Base-by-base conservation (phyloP, 768 basidiomycete species). In the Lactarius tabidus region DNA sequence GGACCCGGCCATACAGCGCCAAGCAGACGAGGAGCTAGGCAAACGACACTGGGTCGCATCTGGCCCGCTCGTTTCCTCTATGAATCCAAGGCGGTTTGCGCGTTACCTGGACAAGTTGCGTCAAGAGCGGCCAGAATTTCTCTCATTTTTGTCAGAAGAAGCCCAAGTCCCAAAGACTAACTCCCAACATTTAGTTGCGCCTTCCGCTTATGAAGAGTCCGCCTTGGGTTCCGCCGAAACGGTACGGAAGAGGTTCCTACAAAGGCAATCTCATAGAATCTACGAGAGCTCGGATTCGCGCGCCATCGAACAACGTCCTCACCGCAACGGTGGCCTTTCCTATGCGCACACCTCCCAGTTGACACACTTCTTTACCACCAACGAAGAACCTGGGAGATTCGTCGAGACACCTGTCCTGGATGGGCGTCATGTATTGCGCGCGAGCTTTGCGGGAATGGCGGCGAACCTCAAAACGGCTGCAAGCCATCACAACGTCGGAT, bases 261-360 rank as follows among this genome's bases (percentile, higher is more conserved):
- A 67, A 51, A 63, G 72, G n/a, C 72, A 73, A 66, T 74, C 72
- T 18, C 65, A 67, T 60, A 59, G 68, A 29, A 43, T 52, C 28
- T 71, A 73, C 63, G 70, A 70, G 29, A n/a, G 65, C 1, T 66
- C 72, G 6, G 60, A 67, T 15, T 75, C 78, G 28, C 75, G 67
- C 59, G 69, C 70, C 45, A 86, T 93, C 67, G 84, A 85, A 65
- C 86, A 82, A 51, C 79, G 83, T 62, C 89, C 89, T 0, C 91
- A 93, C 69, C 79, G 76, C 31, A 79, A 75, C 41, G 90, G 80
- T 43, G 91, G 83, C 3, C 79, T 92, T 48, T 76, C 78, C 53
- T 93, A 93, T 73, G 74, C 83, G 3, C 76, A 78, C 45, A 79
- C 82, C 39, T 79, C 87, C 7, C 59, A 66, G 7, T 75, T 92